Conservation (phyloP, 768 basidiomycete species). For the Chalciporus sphaerocephalus region DNA sequence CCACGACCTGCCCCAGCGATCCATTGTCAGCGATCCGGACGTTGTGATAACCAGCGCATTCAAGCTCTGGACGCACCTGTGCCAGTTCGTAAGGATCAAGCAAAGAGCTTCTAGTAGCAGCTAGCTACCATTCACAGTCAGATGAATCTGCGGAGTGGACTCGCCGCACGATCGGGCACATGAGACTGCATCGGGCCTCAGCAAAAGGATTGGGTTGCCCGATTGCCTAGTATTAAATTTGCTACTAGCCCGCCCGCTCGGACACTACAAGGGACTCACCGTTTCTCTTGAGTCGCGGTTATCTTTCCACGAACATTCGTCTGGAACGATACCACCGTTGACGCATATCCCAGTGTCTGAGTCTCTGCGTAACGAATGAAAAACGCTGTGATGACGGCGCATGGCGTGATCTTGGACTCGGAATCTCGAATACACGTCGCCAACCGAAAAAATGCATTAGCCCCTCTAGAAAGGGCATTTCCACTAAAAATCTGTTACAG, state of each 20-base stretch:
- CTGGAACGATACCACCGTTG: constrained; percentile 17
- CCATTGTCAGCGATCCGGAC: no score
- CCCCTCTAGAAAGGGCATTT: constrained; percentile 27
- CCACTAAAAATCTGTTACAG: constrained; percentile 33
- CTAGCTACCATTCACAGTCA: no score
- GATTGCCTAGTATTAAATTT: constrained; percentile 34
- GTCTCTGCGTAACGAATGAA: constrained; percentile 22
- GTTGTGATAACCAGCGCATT: constrained; percentile 30
- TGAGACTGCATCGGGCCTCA: constrained; percentile 21
- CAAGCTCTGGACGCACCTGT: constrained; percentile 27
- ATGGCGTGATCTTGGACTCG: constrained; percentile 26
- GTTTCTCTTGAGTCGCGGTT: constrained; percentile 33
- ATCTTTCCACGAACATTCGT: constrained; percentile 30
- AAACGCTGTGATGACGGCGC: constrained; percentile 23
- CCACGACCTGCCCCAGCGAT: constrained; percentile 28
- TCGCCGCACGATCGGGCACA: constrained; percentile 31
- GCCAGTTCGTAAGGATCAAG: constrained; percentile 15
- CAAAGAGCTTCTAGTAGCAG: constrained; percentile 14
- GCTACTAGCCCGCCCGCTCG: constrained; percentile 34
- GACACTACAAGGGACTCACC: constrained; percentile 35
- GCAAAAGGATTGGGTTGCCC: constrained; percentile 29
- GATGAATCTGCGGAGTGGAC: no score
- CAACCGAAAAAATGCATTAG: constrained; percentile 17
- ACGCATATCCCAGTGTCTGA: constrained; percentile 26
- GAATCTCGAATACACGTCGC: no score